Percentiles rank a stretch among this genome's conserved stretches.
Evolutionary conservation across 2,329 filamentous ascomycete genomes (phyloP).

Genomic region (Cladosporium phlei): DNA sequence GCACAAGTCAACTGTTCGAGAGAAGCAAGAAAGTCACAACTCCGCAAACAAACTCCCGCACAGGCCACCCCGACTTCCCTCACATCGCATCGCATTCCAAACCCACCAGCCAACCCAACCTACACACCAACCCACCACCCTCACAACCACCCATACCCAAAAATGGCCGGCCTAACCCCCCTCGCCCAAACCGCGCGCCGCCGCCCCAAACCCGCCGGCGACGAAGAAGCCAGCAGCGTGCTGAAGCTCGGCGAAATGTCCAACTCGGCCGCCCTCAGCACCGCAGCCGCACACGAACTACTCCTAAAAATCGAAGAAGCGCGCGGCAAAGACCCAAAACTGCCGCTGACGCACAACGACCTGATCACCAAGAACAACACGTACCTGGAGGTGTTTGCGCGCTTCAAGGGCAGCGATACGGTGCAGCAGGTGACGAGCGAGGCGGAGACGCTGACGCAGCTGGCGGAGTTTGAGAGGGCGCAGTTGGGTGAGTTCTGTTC

Average conservation of each 20-base stretch:
- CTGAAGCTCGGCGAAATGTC: constrained; percentile 92
- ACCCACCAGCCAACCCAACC: background rate
- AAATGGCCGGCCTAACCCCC: constrained; percentile 28
- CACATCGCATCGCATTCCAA: no score
- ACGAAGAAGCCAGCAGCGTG: constrained; percentile 78
- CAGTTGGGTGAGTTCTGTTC: constrained; percentile 81
- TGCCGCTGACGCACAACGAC: constrained; percentile 59
- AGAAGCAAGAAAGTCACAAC: no score
- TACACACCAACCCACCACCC: background rate
- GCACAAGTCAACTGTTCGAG: no score
- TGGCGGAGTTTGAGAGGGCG: constrained; percentile 80
- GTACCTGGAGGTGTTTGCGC: constrained; percentile 90
- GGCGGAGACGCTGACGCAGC: constrained; percentile 46
- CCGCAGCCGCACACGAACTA: constrained; percentile 87
- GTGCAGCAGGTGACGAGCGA: constrained; percentile 80
- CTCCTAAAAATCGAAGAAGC: constrained; percentile 68
- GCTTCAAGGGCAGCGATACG: constrained; percentile 94
- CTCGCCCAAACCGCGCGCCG: constrained; percentile 44
- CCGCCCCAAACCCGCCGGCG: constrained; percentile 65
- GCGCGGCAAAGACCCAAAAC: constrained; percentile 64
- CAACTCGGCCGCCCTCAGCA: constrained; percentile 81
- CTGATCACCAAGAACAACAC: constrained; percentile 66
- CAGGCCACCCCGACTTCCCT: no score
- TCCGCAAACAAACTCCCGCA: no score
- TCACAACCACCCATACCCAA: no score